Conservation (phyloP, 306 rosid genomes). For the Heteromeles arbutifolia region DNA sequence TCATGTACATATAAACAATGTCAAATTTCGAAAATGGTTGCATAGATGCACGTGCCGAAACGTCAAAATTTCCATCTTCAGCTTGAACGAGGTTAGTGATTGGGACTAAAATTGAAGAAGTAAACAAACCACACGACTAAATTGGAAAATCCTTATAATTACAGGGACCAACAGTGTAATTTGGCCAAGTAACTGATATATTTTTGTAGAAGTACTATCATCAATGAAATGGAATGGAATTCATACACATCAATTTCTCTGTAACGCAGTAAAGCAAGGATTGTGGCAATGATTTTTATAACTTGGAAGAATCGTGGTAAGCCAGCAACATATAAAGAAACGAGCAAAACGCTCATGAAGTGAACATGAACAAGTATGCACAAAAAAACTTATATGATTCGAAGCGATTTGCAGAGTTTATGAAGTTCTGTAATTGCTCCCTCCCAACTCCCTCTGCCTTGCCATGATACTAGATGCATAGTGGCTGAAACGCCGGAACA, state of each 20-base stretch:
- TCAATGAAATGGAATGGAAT: not conserved
- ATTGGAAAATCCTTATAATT: not conserved
- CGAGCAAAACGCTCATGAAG: not conserved
- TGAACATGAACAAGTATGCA: not conserved
- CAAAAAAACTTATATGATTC: not conserved
- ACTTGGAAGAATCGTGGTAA: not conserved
- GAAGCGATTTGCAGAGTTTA: not conserved
- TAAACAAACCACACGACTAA: not conserved
- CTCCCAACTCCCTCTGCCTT: not conserved
- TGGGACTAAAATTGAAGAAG: not conserved
- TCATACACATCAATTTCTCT: not conserved
- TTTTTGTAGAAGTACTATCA: not conserved
- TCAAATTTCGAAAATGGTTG: not conserved
- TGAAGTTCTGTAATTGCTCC: not conserved
- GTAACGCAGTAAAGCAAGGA: not conserved
- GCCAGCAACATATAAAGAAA: not conserved
- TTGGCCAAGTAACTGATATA: not conserved
- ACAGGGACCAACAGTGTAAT: not conserved
- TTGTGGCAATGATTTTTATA: not conserved
- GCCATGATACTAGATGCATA: not conserved
- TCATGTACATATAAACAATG: no score
- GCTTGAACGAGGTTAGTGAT: not conserved
- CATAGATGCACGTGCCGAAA: not conserved
- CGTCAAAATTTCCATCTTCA: not conserved
- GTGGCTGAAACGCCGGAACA: not conserved